Base-by-base conservation (phyloP, 2,329 filamentous ascomycete species). In the Chalara sp. region DNA sequence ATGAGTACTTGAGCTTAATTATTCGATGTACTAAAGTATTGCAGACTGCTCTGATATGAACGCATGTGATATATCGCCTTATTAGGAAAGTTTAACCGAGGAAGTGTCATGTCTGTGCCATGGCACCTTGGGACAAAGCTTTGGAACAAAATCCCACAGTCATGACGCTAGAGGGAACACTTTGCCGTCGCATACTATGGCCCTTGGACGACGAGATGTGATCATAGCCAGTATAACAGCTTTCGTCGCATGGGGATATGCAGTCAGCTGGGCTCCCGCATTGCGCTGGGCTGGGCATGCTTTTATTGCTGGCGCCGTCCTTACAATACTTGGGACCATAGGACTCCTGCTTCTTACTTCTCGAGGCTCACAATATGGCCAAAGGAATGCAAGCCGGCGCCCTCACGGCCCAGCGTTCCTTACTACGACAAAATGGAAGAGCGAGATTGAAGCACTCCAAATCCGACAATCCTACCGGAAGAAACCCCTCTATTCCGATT, bases 241-340 rank as follows among this genome's bases (percentile, higher is more conserved):
- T 68, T 89, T 96, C 70, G 75, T 96, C 67, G 85, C 89, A 66
- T 97, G 92, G 92, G 87, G 88, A 56, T 85, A 91, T 67, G 79
- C 86, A 53, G 84, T 89, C 59, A 84, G 87, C 72, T 95, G 87
- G 84, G 75, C 90, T 62, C 90, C 92, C 32, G 73, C 83, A 53
- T 74, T 97, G 58, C 89, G 89, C 67, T 95, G 87, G 78, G 76
- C 88, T 41, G 88, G 87, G 62, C 87, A 95, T 69, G 89, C 91
- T 61, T 89, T 97, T 67, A 72, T 86, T 58, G 70, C 79, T 58
- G 92, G 93, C 58, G 72, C 78, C 56, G 60, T 85, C 56, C 72
- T 83, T 45, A 63, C 76, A 2, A 58, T 79, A 46, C 67, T 78
- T 43, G 73, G 75, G 51, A 63, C 86, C 51, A 66, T 81, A 51